Conservation (phyloP, 345 rosid genomes). For the Gossypium longicalyx region DNA sequence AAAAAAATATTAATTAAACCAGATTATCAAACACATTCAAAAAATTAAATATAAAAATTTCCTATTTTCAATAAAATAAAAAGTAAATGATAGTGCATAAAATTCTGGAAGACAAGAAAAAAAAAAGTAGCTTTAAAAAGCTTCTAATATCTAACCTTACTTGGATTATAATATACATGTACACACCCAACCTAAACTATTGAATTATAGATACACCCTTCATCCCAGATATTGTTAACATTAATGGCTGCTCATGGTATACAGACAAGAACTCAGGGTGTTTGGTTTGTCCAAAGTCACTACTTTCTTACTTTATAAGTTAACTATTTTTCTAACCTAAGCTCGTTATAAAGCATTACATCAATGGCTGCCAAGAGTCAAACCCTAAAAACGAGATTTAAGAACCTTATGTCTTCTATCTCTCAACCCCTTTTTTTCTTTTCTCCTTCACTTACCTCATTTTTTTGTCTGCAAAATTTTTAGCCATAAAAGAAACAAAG, state of each 20-base stretch:
- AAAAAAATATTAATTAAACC: too few species aligned
- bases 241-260: constrained; percentile 11
- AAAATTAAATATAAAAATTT: background rate
- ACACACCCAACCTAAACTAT: background rate
- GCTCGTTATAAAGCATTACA: constrained; percentile 29
- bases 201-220: background rate
- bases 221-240: background rate
- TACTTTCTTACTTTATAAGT: constrained; percentile 22
- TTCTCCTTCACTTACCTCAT: constrained; percentile 25
- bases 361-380: constrained; percentile 31
- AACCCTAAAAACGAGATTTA: constrained; percentile 17
- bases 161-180: background rate
- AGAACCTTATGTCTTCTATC: background rate
- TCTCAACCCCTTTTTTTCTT: background rate
- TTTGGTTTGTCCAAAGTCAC: constrained; percentile 9
- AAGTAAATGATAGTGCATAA: background rate
- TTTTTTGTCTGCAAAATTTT: constrained; percentile 34
- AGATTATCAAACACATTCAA: background rate
- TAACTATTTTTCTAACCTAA: constrained; percentile 36
- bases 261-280: background rate
- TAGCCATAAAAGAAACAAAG: constrained; percentile 17
- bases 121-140: background rate
- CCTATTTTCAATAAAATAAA: background rate
- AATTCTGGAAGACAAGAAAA: background rate
- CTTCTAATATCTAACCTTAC: background rate